Base-by-base conservation (phyloP, 352 stramenopile species). In the Phytophthora pluvialis region DNA sequence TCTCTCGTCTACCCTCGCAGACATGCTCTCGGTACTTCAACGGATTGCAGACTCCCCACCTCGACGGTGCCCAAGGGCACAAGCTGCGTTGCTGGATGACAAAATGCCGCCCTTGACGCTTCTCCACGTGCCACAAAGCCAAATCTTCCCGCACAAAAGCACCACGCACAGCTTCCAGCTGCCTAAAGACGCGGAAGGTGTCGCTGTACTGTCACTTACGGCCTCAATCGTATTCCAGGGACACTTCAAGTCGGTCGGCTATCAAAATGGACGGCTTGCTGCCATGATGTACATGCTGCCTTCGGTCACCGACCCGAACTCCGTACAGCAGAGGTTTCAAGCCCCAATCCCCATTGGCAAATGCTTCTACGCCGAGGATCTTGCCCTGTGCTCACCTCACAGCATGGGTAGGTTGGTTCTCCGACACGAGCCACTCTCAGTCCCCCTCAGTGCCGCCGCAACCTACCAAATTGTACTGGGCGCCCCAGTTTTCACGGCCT, bases 401-500 rank as follows among this genome's bases (percentile, higher is more conserved):
- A 87, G 70, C 12, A 68, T 93, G 40, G 84, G 86, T 7, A 86
- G 81, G 39, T 54, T 95, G 10, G 70, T 90, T 25, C 39, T 95
- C 12, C 82, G 74, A 5, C 84, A 95, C 49, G 78, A 91, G 18
- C 86, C 86, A 0, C 40, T 48, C 4, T 64, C 61, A 28, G 82
- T 89, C 28, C 86, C 86, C 1, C 60, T 93, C 13, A 75, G 63
- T 29, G 35, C 71, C 12, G 45, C 76, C 4, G 82, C 80, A 8
- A 85, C 70, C 3, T 93, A 93, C 48, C 84, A 95, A 63, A 55
- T 95, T 57, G 86, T 93, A 5, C 47, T 95, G 0, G 86, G 86
- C 18, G 81, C 83, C 12, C 86, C 86, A 2, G 79, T 95, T 12
- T 63, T 79, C 13, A 93, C 84, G 8, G 74, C 70, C 0, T 95